Evolutionary conservation across 306 rosid genomes (phyloP).

Genomic region (Quercus berberidifolia): DNA sequence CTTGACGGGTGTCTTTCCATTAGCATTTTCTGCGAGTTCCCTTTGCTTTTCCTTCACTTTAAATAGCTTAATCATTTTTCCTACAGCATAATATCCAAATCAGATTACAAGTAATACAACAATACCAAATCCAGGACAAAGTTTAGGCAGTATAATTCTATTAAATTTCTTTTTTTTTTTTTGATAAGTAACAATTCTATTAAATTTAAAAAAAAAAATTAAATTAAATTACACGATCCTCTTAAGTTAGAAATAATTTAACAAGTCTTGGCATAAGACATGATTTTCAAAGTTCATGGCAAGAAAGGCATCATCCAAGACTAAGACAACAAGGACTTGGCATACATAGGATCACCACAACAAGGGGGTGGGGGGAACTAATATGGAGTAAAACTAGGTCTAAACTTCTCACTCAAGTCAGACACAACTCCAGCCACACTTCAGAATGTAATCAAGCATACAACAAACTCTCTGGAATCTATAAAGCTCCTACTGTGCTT

Average conservation of each 20-base stretch:
- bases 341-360: background rate
- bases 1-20: conserved; percentile 37
- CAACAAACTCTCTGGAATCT: background rate
- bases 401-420: background rate
- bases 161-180: background rate
- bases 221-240: background rate
- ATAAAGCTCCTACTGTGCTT: background rate
- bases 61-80: conserved; percentile 53
- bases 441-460: background rate
- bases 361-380: background rate
- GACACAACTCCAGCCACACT: background rate
- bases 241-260: background rate
- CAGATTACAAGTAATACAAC: background rate
- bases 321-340: background rate
- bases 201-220: background rate
- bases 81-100: conserved; percentile 20
- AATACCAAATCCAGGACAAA: background rate
- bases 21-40: conserved; percentile 48
- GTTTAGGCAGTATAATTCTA: background rate
- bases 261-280: background rate
- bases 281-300: background rate
- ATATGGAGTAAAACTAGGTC: background rate
- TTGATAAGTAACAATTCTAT: background rate
- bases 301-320: background rate
- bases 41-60: conserved; percentile 63